Base-by-base conservation (phyloP, 768 basidiomycete genomes). In the Rubroboletus satanas region DNA sequence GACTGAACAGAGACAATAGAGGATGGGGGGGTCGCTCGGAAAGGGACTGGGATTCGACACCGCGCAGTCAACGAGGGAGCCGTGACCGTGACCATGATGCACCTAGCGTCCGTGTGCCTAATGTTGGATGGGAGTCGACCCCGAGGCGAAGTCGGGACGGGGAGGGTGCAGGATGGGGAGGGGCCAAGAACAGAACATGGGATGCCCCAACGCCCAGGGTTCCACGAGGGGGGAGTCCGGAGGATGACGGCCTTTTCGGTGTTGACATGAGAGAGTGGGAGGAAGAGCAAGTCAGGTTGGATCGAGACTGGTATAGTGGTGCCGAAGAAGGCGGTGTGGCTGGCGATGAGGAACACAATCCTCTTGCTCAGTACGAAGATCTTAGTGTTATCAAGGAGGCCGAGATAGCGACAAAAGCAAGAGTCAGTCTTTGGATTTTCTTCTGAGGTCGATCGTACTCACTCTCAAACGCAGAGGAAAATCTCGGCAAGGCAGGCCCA, bases 281-380 rank as follows among this genome's bases (percentile, higher is more conserved):
- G 70, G 96, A 98, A 64, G 97, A 98, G 69, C 93, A 97, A 69
- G 80, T 93, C 12, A 80, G 80, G 55, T 67, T 98, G 65, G 97
- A 99, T 71, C 79, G 97, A 28, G 94, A 98, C 65, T 99, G 97
- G 97, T 99, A 98, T 67, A 87, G 84, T 49, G 87, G 89, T 43
- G 91, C 90, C 23, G 96, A 94, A 65, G 93, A 93, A 56, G 90
- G 88, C 21, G 85, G 83, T 2, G 75, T 93, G 18, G 88, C 88
- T 12, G 90, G 88, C 11, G 91, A 97, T 59, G 93, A 93, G 50
- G 93, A 93, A 60, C 88, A 91, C 66, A 98, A 96, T 65, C 93
- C 92, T 0, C 83, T 98, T 33, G 79, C 93, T 0, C 92, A 95
- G 59, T 99, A 95, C 67, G 95, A 98, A 61, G 95, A 95, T 66